A percentile compares a stretch with the other conserved stretches of the same genome.
These are phyloP conservation scores for Aspergillus candidus DNA, from an alignment of 2,329 filamentous ascomycete species.

Conservation along the genomic window DNA sequence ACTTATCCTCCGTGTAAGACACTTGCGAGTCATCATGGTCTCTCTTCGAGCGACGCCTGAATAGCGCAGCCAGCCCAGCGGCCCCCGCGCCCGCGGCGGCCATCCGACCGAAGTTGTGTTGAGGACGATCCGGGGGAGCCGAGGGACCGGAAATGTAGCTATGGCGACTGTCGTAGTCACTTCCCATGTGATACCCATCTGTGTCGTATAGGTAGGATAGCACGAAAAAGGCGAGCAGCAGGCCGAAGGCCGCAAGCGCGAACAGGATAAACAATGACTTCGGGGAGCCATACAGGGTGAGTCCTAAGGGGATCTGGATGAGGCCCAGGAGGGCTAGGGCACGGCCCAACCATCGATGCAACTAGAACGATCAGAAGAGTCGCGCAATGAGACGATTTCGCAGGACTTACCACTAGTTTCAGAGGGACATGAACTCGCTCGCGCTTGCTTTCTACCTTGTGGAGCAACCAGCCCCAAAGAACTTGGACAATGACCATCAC, in stretches of 20 bases:
- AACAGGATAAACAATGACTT: constrained; percentile 79
- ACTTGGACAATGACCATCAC: constrained; percentile 55
- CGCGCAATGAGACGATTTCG: neutral
- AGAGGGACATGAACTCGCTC: constrained; percentile 51
- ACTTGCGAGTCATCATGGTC: constrained; percentile 44
- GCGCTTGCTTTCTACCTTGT: constrained; percentile 48
- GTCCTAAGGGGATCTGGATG: constrained; percentile 77
- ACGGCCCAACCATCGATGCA: constrained; percentile 86
- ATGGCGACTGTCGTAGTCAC: constrained; percentile 54
- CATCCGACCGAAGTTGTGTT: constrained; percentile 42
- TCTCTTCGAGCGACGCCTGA: constrained; percentile 36
- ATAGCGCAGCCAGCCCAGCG: constrained; percentile 52
- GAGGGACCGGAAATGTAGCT: constrained; percentile 52
- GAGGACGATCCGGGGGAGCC: constrained; percentile 40
- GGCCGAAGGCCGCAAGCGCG: constrained; percentile 66
- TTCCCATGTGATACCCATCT: constrained; percentile 44
- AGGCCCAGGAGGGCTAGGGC: constrained; percentile 74
- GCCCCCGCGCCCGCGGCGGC: constrained; percentile 53
- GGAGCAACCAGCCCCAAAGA: constrained; percentile 53
- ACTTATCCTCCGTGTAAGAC: constrained; percentile 62
- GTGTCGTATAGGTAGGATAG: constrained; percentile 62
- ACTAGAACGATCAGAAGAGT: constrained; percentile 43
- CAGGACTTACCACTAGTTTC: constrained; percentile 49
- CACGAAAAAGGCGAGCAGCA: constrained; percentile 72
- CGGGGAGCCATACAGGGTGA: constrained; percentile 89